Conservation (phyloP, 1,139 yeast species). For the Protomyces macrosporus region DNA sequence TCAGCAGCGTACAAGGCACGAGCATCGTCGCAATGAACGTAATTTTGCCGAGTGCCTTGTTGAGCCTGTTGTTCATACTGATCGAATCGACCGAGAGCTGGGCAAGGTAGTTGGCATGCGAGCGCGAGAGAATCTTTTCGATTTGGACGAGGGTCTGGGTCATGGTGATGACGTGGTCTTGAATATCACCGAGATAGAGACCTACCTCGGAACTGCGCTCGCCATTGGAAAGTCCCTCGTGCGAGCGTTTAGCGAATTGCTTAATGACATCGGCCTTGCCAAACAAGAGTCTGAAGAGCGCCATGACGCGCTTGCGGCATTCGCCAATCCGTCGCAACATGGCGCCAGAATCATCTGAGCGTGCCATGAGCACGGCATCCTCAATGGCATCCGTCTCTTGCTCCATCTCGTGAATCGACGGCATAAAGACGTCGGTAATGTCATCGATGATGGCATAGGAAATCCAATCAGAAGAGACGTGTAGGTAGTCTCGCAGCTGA, state of each 20-base stretch:
- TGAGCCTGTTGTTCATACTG: slow-evolving; percentile 73
- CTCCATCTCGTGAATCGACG: slow-evolving; percentile 79
- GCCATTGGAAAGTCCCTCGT: slow-evolving; percentile 52
- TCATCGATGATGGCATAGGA: slow-evolving; percentile 92
- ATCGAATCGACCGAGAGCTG: slow-evolving; percentile 91
- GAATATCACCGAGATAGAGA: slow-evolving; percentile 89
- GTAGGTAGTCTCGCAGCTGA: slow-evolving; percentile 80
- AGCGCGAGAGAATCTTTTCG: slow-evolving; percentile 86
- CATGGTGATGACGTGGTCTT: slow-evolving; percentile 96
- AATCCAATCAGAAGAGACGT: slow-evolving; percentile 86
- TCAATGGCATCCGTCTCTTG: slow-evolving; percentile 89
- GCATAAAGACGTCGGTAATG: slow-evolving; percentile 89
- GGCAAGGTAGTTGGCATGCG: slow-evolving; percentile 87
- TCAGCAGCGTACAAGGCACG: slow-evolving; percentile 72
- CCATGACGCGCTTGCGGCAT: slow-evolving; percentile 84
- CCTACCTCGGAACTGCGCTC: slow-evolving; percentile 39
- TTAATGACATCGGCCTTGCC: slow-evolving; percentile 97
- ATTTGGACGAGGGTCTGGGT: slow-evolving; percentile 81
- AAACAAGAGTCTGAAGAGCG: slow-evolving; percentile 77
- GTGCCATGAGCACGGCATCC: slow-evolving; percentile 65
- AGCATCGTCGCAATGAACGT: slow-evolving; percentile 85
- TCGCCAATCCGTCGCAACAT: slow-evolving; percentile 72
- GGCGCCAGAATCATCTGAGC: slow-evolving; percentile 57
- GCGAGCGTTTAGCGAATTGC: slow-evolving; percentile 95
- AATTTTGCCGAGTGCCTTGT: slow-evolving; percentile 81